phyloP scores from a whole-genome alignment of 2,329 filamentous ascomycete species.

The Penicillium concentricum region DNA sequence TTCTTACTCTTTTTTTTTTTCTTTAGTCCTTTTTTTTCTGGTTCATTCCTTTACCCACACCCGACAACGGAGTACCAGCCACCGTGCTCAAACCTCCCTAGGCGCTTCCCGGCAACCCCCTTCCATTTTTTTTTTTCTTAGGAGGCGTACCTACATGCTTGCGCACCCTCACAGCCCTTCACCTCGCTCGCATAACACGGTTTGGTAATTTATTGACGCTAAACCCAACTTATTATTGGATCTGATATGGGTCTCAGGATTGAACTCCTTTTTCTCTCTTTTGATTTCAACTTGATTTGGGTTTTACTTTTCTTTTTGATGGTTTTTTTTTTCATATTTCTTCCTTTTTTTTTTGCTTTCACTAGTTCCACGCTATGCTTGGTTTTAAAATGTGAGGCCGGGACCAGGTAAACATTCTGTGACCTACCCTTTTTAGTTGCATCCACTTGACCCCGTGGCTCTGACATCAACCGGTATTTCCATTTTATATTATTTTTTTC shows the following conservation, averaged over 20 bases:
- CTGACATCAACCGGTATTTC: slow-evolving; percentile 39
- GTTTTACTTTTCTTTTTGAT: slow-evolving; percentile 2
- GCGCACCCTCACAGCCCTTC: slow-evolving; percentile 13
- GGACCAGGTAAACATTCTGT: slow-evolving; percentile 26
- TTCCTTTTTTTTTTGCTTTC: slow-evolving; percentile 4
- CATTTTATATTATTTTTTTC: slow-evolving; percentile 13
- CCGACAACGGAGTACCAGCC: slow-evolving; percentile 27
- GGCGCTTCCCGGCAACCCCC: slow-evolving; percentile 14
- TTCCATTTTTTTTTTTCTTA: slow-evolving; percentile 15
- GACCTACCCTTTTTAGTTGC: slow-evolving; percentile 29
- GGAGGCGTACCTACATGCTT: slow-evolving; percentile 24
- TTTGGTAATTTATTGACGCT: slow-evolving; percentile 15
- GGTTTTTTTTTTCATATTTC: background rate
- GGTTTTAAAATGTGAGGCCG: slow-evolving; percentile 7
- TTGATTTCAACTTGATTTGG: background rate
- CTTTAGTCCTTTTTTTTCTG: slow-evolving; percentile 10
- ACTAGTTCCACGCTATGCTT: slow-evolving; percentile 12
- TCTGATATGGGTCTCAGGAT: slow-evolving; percentile 33
- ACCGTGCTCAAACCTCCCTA: slow-evolving; percentile 29
- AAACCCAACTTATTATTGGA: slow-evolving; percentile 36
- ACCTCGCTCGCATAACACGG: slow-evolving; percentile 12
- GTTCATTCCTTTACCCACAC: slow-evolving; percentile 28
- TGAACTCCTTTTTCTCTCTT: background rate
- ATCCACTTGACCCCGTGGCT: slow-evolving; percentile 34
- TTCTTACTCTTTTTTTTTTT: background rate